Percentiles rank a stretch among this genome's conserved stretches.
Evolutionary conservation across 208 protist species (phyloP).

Genomic region (Acanthamoeba healyi): DNA sequence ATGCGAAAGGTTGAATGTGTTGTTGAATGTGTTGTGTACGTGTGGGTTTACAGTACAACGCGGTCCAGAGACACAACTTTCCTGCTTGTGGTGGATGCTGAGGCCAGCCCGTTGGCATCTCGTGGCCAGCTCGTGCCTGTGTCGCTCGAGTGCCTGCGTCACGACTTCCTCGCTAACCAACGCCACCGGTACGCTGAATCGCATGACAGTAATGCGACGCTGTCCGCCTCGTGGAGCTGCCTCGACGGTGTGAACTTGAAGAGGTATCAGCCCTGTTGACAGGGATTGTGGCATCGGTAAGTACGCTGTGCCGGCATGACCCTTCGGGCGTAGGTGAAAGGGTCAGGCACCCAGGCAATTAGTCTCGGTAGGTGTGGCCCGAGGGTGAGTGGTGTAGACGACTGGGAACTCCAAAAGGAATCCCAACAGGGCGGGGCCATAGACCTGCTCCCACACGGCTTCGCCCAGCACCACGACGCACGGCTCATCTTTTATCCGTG

Average conservation of each 20-base stretch:
- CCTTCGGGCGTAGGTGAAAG: too few relatives aligned
- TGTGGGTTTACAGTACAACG: slow-evolving; percentile 25
- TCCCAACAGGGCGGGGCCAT: not conserved
- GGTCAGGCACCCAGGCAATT: slow-evolving; percentile 59
- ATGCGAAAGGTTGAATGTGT: too few relatives aligned
- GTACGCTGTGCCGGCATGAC: too few relatives aligned
- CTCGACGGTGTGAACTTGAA: not conserved
- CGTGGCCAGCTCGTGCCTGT: not conserved
- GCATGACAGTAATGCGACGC: not conserved
- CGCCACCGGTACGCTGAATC: not conserved
- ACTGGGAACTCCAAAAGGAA: slow-evolving; percentile 24
- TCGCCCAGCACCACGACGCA: not conserved
- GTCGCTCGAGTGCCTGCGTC: not conserved
- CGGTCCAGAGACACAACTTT: not conserved
- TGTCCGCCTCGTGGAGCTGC: not conserved
- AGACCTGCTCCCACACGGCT: not conserved
- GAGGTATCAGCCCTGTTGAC: not conserved
- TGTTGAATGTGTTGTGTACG: too few relatives aligned
- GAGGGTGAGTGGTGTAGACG: slow-evolving; percentile 5
- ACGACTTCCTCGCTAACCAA: not conserved
- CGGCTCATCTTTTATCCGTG: not conserved
- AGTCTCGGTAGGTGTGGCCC: not conserved
- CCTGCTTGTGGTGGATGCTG: not conserved
- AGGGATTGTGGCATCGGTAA: too few relatives aligned
- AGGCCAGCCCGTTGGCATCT: not conserved